Percentiles rank a stretch among this genome's conserved stretches.
Evolutionary conservation across 2,329 filamentous ascomycete genomes (phyloP).

Genomic region (Aspergillus sp.): DNA sequence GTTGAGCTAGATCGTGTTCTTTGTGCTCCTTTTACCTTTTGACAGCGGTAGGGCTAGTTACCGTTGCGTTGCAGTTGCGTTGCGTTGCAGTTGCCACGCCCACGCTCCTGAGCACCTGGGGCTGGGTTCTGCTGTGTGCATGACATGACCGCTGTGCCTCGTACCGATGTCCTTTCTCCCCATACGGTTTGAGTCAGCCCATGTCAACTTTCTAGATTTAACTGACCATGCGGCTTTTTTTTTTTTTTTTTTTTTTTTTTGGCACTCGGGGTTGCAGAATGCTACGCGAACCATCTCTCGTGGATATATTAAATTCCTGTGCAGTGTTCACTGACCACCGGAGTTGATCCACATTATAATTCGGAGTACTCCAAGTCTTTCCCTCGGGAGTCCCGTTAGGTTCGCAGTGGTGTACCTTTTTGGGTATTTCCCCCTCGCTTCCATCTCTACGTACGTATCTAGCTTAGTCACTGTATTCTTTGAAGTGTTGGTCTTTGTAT

Average conservation of each 20-base stretch:
- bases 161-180: neutral
- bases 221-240: neutral
- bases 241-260: too few species aligned
- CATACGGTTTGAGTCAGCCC: neutral
- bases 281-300: neutral
- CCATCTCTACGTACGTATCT: too few species aligned
- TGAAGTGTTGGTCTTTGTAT: too few species aligned
- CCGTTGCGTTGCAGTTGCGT: neutral
- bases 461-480: too few species aligned
- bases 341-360: neutral
- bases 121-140: neutral
- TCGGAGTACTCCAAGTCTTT: neutral
- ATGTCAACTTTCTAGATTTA: neutral
- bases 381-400: neutral
- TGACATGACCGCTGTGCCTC: neutral
- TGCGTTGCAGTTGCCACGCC: neutral
- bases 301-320: neutral
- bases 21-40: neutral
- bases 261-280: neutral
- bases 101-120: neutral
- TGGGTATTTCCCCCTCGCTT: too few species aligned
- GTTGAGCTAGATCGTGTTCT: neutral
- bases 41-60: neutral
- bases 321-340: neutral
- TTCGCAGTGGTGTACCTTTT: too few species aligned